Evolutionary conservation across 139 green algal species (phyloP).

Genomic region (Deuterostichococcus epilithicus): DNA sequence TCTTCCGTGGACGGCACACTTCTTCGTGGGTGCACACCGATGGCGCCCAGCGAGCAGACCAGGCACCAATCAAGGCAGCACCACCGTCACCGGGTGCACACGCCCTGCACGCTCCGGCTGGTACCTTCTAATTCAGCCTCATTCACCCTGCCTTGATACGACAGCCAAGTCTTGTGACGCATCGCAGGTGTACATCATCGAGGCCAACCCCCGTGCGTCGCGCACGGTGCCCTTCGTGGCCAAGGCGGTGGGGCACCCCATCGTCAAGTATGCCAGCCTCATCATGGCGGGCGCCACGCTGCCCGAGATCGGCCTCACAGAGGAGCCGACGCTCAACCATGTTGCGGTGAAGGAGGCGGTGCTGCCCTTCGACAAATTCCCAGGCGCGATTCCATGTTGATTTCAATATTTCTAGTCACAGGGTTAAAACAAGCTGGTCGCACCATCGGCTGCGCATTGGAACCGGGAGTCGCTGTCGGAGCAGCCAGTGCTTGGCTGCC

Average conservation of each 20-base stretch:
- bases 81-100: not conserved
- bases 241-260: constrained; percentile 95
- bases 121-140: too few species aligned
- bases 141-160: too few species aligned
- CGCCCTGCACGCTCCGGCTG: too few species aligned
- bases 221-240: constrained; percentile 98
- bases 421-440: not conserved
- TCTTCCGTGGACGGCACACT: too few species aligned
- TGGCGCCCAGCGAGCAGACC: too few species aligned
- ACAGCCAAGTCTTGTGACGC: too few species aligned
- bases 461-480: too few species aligned
- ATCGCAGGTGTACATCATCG: constrained; percentile 93
- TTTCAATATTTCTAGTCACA: too few species aligned
- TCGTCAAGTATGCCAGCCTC: constrained; percentile 94
- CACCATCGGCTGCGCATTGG: too few species aligned
- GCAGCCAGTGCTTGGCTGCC: too few species aligned
- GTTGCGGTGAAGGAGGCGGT: constrained; percentile 99
- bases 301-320: constrained; percentile 78
- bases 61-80: not conserved
- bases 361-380: constrained; percentile 99
- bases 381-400: constrained; percentile 35
- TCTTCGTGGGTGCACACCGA: too few species aligned
- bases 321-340: constrained; percentile 81
- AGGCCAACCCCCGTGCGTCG: constrained; percentile 95
- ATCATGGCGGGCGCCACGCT: constrained; percentile 91